Base-by-base conservation (phyloP, 495 filamentous ascomycete genomes). In the Aspergillus ostianus region DNA sequence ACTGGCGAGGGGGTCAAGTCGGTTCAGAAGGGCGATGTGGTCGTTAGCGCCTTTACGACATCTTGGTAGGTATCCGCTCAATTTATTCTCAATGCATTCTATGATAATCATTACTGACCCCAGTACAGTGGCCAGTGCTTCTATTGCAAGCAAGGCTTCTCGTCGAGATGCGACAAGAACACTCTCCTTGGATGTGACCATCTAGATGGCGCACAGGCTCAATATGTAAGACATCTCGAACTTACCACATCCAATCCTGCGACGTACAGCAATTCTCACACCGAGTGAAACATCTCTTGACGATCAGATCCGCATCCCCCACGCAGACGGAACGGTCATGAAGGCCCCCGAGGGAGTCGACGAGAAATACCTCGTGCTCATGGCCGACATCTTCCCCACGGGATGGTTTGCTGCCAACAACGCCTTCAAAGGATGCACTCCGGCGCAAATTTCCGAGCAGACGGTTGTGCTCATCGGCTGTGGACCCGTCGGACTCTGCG, bases 1-100 rank as follows among this genome's bases (percentile, higher is more conserved):
- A 73, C 84, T 51, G 93, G 94, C 0, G 73, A 75, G 17, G 79
- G 69, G 2, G 90, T 97, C 23, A 87, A 84, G 67, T 83, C 73
- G 2, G 79, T 97, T 58, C 74, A 85, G 66, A 77, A 85, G 53
- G 93, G 94, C 2, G 93, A 97, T 71, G 80, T 82, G 54, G 80
- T 96, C 20, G 90, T 96, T 30, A 82, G 85, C 17, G 90, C 93
- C 0, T 97, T 97, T 70, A 97, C 93, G 21, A 82, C 86, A 8
- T 96, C 91, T 15, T 97, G 91, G 88, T 92, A 77, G 56, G 87
- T n/a, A n/a, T n/a, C n/a, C n/a, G n/a, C n/a, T n/a, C n/a, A n/a
- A n/a, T n/a, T n/a, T n/a, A n/a, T n/a, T n/a, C n/a, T n/a, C n/a
- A n/a, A n/a, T n/a, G n/a, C n/a, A n/a, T n/a, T 18, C 12, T 53